Percentiles rank a stretch among this genome's conserved stretches.
These are phyloP conservation scores for Dicorynia guianensis DNA, from an alignment of 306 rosid species.

Conservation along the genomic window DNA sequence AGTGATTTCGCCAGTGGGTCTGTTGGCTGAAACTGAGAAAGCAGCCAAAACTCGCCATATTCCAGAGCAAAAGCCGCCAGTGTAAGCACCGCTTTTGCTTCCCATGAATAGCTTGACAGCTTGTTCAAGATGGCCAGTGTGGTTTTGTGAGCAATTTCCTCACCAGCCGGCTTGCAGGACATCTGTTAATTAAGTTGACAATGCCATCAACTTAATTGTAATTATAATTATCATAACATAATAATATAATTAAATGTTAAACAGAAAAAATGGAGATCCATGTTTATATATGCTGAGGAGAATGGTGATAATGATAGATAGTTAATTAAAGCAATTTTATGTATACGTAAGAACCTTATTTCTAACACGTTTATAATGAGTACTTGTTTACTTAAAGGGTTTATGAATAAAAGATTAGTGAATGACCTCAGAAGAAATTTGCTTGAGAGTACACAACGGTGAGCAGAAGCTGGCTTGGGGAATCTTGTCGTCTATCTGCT, in stretches of 20 bases:
- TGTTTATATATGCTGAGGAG: too few relatives aligned
- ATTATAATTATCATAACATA: too few relatives aligned
- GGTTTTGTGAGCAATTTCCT: slow-evolving; percentile 47
- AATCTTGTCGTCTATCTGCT: slow-evolving; percentile 21
- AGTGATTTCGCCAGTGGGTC: slow-evolving; percentile 52
- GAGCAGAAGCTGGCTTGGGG: slow-evolving; percentile 24
- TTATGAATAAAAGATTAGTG: neutral
- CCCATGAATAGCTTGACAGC: slow-evolving; percentile 58
- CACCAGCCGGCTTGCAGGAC: slow-evolving; percentile 54
- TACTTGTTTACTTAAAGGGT: too few relatives aligned
- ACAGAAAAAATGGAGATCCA: too few relatives aligned
- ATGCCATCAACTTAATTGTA: too few relatives aligned
- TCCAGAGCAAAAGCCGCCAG: slow-evolving; percentile 63
- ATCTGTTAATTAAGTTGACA: slow-evolving; percentile 36
- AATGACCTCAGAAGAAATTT: slow-evolving; percentile 30
- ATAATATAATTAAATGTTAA: too few relatives aligned
- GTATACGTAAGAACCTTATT: too few relatives aligned
- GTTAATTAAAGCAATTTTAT: too few relatives aligned
- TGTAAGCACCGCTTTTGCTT: slow-evolving; percentile 59
- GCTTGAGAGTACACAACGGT: slow-evolving; percentile 37
- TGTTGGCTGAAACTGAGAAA: slow-evolving; percentile 44
- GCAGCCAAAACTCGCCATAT: slow-evolving; percentile 66
- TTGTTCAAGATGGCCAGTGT: slow-evolving; percentile 49
- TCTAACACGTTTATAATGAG: too few relatives aligned
- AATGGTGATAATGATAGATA: too few relatives aligned